Percentiles rank a stretch among this genome's conserved stretches.
Evolutionary conservation across 306 rosid species (phyloP).

Genomic region (Prunus persica): DNA sequence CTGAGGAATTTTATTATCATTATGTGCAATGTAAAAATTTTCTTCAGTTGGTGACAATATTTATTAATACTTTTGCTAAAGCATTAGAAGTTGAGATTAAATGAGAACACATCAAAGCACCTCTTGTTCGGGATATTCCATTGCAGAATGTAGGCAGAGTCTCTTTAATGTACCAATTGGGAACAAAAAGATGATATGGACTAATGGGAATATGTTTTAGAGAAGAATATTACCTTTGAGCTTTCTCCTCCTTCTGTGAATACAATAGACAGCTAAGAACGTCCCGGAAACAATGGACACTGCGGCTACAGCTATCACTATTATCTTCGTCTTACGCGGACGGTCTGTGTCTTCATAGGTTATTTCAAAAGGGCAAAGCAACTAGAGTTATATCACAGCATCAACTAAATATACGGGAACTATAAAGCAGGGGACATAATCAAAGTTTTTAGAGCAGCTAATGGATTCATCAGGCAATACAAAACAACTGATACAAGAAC

Average conservation of each 20-base stretch:
- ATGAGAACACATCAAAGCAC: neutral
- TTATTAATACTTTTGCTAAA: neutral
- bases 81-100: neutral
- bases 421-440: neutral
- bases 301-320: neutral
- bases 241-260: constrained; percentile 8
- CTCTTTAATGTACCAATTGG: neutral
- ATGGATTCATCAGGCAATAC: no score
- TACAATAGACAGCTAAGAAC: constrained; percentile 14
- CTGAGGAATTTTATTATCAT: neutral
- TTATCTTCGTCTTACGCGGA: constrained; percentile 3
- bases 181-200: neutral
- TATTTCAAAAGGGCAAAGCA: neutral
- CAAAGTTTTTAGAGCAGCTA: neutral
- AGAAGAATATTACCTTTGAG: constrained; percentile 16
- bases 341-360: constrained; percentile 9
- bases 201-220: neutral
- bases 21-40: no score
- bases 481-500: no score
- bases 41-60: neutral
- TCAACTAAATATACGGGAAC: neutral
- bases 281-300: constrained; percentile 1
- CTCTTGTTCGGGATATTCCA: neutral
- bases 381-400: neutral
- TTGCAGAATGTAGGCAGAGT: neutral